These are phyloP conservation scores for Lactarius evosmus DNA, from an alignment of 768 basidiomycete genomes.

Conservation along the genomic window DNA sequence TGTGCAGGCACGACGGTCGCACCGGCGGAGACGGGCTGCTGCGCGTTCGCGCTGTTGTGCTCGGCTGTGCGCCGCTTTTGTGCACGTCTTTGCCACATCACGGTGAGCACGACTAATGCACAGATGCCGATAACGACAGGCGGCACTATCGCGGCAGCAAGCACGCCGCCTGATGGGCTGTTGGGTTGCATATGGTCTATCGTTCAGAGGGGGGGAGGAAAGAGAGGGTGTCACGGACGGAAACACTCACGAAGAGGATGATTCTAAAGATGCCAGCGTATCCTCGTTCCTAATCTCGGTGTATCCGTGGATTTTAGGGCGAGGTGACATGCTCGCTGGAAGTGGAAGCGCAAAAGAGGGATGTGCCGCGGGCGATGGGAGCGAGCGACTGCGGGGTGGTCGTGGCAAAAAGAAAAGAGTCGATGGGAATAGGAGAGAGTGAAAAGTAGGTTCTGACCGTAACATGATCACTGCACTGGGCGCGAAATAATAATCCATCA, in stretches of 20 bases:
- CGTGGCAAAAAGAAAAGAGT: not conserved
- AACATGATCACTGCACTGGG: constrained; percentile 4
- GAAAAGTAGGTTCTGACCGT: not conserved
- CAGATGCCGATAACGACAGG: not conserved
- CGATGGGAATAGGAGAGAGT: not conserved
- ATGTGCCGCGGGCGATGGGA: not conserved
- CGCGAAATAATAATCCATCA: not conserved
- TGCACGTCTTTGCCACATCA: not conserved
- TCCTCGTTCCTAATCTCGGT: not conserved
- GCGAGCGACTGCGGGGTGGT: not conserved
- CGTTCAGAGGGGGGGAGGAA: not conserved
- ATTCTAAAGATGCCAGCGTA: no score
- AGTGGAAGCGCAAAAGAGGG: not conserved
- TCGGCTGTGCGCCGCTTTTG: not conserved
- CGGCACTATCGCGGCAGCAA: not conserved
- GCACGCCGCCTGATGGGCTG: not conserved
- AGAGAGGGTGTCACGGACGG: not conserved
- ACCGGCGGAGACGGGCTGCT: not conserved
- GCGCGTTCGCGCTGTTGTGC: not conserved
- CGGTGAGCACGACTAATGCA: not conserved
- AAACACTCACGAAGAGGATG: constrained; percentile 4
- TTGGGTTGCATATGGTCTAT: not conserved
- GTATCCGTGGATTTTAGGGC: not conserved
- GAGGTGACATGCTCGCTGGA: not conserved
- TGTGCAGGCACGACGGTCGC: no score